Percentiles rank a stretch among this genome's conserved stretches.
Conservation (phyloP, 2,329 filamentous ascomycete species). For the Aspergillus awamori region DNA sequence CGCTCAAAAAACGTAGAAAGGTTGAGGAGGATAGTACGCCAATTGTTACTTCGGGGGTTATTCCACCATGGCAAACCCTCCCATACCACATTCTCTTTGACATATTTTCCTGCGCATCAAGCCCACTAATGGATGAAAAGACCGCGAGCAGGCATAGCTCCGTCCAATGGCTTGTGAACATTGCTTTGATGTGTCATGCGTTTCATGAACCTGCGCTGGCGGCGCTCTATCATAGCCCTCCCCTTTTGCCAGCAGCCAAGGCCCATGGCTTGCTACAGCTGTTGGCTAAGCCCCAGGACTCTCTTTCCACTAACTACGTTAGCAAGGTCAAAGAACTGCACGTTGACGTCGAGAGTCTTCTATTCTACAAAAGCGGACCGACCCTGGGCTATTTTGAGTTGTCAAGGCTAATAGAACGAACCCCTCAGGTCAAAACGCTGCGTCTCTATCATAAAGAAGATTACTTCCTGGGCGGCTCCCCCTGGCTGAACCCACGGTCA, state of each 20-base stretch:
- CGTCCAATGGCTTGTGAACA: constrained; percentile 63
- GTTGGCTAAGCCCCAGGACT: constrained; percentile 57
- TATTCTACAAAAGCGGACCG: constrained; percentile 57
- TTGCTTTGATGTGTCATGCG: constrained; percentile 63
- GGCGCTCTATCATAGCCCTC: constrained; percentile 70
- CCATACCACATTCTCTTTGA: constrained; percentile 70
- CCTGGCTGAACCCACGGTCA: constrained; percentile 30
- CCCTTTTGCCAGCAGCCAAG: constrained; percentile 58
- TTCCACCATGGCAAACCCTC: constrained; percentile 63
- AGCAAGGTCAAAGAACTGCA: constrained; percentile 71
- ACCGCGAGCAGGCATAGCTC: constrained; percentile 28
- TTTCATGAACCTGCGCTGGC: constrained; percentile 75
- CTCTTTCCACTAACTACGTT: constrained; percentile 64
- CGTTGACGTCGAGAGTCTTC: constrained; percentile 65
- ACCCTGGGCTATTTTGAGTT: constrained; percentile 60
- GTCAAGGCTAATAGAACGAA: constrained; percentile 60
- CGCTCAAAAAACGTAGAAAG: constrained; percentile 32
- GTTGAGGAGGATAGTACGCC: constrained; percentile 20
- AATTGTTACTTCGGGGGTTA: constrained; percentile 36
- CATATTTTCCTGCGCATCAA: constrained; percentile 69
- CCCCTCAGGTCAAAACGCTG: constrained; percentile 69
- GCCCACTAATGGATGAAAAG: constrained; percentile 55
- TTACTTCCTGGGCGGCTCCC: constrained; percentile 37
- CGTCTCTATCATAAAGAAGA: constrained; percentile 74
- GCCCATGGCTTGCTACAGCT: constrained; percentile 54